phyloP scores from a whole-genome alignment of 192 early-diverging fungal species.

The Gaertneriomyces semiglobifer region DNA sequence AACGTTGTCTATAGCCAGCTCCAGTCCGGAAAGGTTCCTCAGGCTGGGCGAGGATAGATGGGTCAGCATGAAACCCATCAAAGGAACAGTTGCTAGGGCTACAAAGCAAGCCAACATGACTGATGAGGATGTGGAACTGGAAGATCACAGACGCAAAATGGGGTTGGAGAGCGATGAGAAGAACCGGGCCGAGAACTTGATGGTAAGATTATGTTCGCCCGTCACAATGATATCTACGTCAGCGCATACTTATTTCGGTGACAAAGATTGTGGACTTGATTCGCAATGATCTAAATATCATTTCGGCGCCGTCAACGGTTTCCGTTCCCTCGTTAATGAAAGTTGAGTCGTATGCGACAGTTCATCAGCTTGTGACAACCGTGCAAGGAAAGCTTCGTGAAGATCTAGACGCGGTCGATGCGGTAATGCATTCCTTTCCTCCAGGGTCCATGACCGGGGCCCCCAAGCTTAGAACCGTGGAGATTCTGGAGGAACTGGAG shows the following conservation, averaged over 20 bases:
- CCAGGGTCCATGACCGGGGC: slow-evolving; percentile 98
- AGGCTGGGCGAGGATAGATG: slow-evolving; percentile 38
- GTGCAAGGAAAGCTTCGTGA: slow-evolving; percentile 58
- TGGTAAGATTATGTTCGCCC: slow-evolving; percentile 53
- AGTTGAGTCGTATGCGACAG: slow-evolving; percentile 84
- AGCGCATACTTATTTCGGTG: not conserved
- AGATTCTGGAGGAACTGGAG: slow-evolving; percentile 75
- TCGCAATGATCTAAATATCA: slow-evolving; percentile 83
- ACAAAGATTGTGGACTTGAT: slow-evolving; percentile 89
- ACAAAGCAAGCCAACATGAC: slow-evolving; percentile 32
- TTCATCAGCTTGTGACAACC: slow-evolving; percentile 91
- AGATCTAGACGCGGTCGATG: slow-evolving; percentile 63
- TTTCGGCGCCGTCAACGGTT: slow-evolving; percentile 64
- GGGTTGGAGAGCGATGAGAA: slow-evolving; percentile 69
- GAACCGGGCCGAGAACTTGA: slow-evolving; percentile 93
- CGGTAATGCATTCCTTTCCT: slow-evolving; percentile 77
- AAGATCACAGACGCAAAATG: slow-evolving; percentile 45
- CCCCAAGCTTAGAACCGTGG: slow-evolving; percentile 82
- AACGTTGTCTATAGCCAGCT: slow-evolving; percentile 45
- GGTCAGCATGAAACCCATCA: slow-evolving; percentile 95
- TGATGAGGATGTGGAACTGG: slow-evolving; percentile 29
- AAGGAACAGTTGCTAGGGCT: slow-evolving; percentile 65
- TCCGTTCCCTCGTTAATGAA: slow-evolving; percentile 79
- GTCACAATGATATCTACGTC: slow-evolving; percentile 9
- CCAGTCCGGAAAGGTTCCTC: slow-evolving; percentile 84